Evolutionary conservation across 1,284 basidiomycete species (phyloP).

Genomic region (Pseudozyma thailandica): DNA sequence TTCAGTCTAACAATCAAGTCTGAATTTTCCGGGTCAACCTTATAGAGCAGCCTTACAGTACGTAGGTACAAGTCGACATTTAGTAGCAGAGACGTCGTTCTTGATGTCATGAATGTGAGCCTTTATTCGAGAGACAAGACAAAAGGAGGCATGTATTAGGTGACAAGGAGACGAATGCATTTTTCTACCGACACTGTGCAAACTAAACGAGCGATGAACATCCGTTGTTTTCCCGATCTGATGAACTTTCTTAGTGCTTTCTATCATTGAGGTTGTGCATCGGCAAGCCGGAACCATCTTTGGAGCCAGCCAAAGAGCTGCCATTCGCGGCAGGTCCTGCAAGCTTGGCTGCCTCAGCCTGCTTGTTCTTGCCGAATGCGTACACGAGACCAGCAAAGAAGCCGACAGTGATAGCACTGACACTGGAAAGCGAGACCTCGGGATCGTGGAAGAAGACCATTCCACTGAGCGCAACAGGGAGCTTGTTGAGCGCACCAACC

Average conservation of each 20-base stretch:
- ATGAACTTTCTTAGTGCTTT: slow-evolving; percentile 19
- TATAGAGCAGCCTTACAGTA: no score
- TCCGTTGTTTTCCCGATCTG: not conserved
- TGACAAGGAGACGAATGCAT: no score
- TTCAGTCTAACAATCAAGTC: not conserved
- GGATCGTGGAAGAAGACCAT: slow-evolving; percentile 75
- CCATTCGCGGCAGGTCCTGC: slow-evolving; percentile 49
- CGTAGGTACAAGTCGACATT: no score
- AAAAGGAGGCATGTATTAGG: no score
- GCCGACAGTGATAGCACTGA: slow-evolving; percentile 86
- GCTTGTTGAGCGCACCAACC: slow-evolving; percentile 98
- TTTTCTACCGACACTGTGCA: no score
- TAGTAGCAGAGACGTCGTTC: no score
- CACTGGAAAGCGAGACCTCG: slow-evolving; percentile 81
- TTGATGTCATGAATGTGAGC: no score
- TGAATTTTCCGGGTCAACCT: no score
- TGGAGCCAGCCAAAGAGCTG: slow-evolving; percentile 21
- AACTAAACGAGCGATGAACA: not conserved
- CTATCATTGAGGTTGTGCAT: slow-evolving; percentile 49
- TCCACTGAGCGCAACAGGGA: slow-evolving; percentile 80
- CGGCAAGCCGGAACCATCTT: slow-evolving; percentile 25
- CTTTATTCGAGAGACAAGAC: no score
- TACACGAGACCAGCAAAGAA: slow-evolving; percentile 79
- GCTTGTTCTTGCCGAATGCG: slow-evolving; percentile 65
- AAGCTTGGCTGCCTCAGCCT: slow-evolving; percentile 57